These are phyloP conservation scores for Scutellaria baicalensis DNA, from an alignment of 257 asterid genomes.

Conservation along the genomic window DNA sequence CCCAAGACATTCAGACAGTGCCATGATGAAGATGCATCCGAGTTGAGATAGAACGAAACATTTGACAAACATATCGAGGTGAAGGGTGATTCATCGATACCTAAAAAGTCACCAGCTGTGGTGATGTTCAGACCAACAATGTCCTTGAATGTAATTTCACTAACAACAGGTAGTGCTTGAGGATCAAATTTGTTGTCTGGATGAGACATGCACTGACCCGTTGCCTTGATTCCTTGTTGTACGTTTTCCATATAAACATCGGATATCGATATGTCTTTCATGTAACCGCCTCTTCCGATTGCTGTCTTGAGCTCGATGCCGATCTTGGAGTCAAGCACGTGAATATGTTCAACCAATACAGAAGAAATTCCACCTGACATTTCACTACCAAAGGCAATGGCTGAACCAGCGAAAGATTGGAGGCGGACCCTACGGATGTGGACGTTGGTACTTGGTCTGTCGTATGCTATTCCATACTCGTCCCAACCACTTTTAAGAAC, in stretches of 20 bases:
- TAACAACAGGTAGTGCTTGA: slow-evolving; percentile 51
- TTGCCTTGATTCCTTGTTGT: slow-evolving; percentile 48
- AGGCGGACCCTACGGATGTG: slow-evolving; percentile 48
- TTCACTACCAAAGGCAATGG: slow-evolving; percentile 76
- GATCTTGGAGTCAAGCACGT: slow-evolving; percentile 35
- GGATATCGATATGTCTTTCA: slow-evolving; percentile 38
- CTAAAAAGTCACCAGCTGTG: slow-evolving; percentile 54
- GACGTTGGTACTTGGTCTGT: slow-evolving; percentile 49
- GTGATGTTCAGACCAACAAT: slow-evolving; percentile 58
- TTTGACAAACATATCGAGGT: slow-evolving; percentile 61
- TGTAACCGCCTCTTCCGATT: slow-evolving; percentile 77
- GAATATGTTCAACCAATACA: slow-evolving; percentile 43
- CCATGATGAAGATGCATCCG: slow-evolving; percentile 45
- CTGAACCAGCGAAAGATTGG: slow-evolving; percentile 60
- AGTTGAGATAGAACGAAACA: slow-evolving; percentile 34
- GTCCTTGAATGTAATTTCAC: slow-evolving; percentile 48
- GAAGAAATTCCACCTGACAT: slow-evolving; percentile 92
- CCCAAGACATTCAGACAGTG: slow-evolving; percentile 45
- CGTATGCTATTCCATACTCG: slow-evolving; percentile 80
- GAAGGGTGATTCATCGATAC: slow-evolving; percentile 69
- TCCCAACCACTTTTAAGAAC: slow-evolving; percentile 96
- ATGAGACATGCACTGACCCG: slow-evolving; percentile 58
- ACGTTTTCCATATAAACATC: slow-evolving; percentile 46
- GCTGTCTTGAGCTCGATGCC: slow-evolving; percentile 71
- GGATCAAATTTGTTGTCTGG: slow-evolving; percentile 78